Conservation (phyloP, 2,329 filamentous ascomycete species). For the Diaporthe citriasiana region DNA sequence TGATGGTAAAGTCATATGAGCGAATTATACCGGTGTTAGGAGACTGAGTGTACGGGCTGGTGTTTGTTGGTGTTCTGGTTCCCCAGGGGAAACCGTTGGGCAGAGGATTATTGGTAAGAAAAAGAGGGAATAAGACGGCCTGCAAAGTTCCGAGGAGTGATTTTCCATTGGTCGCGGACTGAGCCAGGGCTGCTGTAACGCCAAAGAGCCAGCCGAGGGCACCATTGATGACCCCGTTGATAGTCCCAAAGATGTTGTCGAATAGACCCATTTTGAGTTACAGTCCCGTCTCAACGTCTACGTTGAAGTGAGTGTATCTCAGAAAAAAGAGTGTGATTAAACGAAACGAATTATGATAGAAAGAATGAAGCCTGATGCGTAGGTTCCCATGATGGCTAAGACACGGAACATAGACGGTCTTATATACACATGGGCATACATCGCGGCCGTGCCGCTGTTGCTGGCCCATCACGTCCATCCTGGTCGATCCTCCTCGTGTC, state of each 20-base stretch:
- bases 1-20: slow-evolving; percentile 68
- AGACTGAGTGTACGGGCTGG: slow-evolving; percentile 64
- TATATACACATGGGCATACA: slow-evolving; percentile 22
- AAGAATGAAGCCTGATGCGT: slow-evolving; percentile 29
- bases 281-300: slow-evolving; percentile 36
- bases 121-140: slow-evolving; percentile 56
- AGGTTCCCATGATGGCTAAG: background rate
- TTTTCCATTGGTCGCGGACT: slow-evolving; percentile 57
- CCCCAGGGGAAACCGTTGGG: slow-evolving; percentile 69
- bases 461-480: slow-evolving; percentile 7
- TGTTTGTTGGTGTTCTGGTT: slow-evolving; percentile 54
- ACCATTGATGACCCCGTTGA: slow-evolving; percentile 19
- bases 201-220: slow-evolving; percentile 45
- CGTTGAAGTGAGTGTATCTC: background rate
- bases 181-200: slow-evolving; percentile 47
- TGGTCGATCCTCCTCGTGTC: slow-evolving; percentile 14
- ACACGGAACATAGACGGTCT: background rate
- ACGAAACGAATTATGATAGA: slow-evolving; percentile 39
- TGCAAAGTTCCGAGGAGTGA: slow-evolving; percentile 58
- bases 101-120: slow-evolving; percentile 63
- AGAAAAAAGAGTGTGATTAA: background rate
- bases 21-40: slow-evolving; percentile 69
- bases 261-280: slow-evolving; percentile 46
- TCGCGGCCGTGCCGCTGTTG: slow-evolving; percentile 12
- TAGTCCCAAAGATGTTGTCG: background rate